phyloP scores from a whole-genome alignment of 2,329 filamentous ascomycete genomes.

The Xylaria sp. region DNA sequence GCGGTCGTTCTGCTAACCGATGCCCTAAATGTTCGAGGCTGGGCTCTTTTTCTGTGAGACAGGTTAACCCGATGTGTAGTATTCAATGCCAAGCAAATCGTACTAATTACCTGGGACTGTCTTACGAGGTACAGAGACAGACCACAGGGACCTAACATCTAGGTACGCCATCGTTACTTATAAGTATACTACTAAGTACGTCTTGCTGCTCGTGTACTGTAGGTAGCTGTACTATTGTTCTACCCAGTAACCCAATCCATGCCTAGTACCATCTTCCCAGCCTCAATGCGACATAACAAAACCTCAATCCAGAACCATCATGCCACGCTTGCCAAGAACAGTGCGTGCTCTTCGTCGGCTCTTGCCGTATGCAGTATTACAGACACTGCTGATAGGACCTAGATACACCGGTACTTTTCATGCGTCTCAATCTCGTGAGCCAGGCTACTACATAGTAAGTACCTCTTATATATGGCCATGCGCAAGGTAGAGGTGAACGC shows the following conservation, averaged over 20 bases:
- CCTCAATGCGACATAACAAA: constrained; percentile 18
- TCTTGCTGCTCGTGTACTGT: not conserved
- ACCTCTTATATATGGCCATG: not conserved
- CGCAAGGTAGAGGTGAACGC: not conserved
- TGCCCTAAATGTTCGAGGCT: not conserved
- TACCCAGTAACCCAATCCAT: not conserved
- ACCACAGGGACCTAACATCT: not conserved
- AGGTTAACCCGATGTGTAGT: not conserved
- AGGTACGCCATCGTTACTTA: not conserved
- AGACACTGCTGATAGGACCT: not conserved
- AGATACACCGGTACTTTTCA: not conserved
- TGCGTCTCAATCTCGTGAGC: not conserved
- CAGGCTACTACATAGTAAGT: not conserved
- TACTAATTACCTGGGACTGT: not conserved
- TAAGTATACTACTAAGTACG: too few species aligned
- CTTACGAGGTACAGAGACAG: not conserved
- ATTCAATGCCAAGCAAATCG: not conserved
- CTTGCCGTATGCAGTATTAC: constrained; percentile 1
- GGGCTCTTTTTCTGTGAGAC: not conserved
- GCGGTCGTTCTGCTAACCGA: not conserved
- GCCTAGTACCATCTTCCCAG: not conserved
- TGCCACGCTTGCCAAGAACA: constrained; percentile 13
- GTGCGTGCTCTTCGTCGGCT: constrained; percentile 9
- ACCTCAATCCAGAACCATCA: constrained; percentile 10
- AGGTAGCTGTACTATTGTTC: not conserved